Percentiles rank a stretch among this genome's conserved stretches.
These are phyloP conservation scores for Trichoderma semiorbis DNA, from an alignment of 2,329 filamentous ascomycete species.

Conservation along the genomic window DNA sequence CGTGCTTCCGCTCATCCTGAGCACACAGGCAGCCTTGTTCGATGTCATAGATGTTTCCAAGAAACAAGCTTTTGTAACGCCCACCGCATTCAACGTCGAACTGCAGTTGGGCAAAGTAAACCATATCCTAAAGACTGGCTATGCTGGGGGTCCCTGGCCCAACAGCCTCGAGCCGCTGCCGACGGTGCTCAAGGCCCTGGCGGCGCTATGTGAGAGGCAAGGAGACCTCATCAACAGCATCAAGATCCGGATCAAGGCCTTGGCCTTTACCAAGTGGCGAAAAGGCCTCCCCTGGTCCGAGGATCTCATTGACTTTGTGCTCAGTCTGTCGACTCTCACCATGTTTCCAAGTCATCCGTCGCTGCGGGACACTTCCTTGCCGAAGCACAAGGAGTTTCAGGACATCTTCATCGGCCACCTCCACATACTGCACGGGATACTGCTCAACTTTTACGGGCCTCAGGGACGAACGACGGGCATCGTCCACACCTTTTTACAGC, in stretches of 20 bases:
- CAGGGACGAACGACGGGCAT: background rate
- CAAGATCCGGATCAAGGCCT: background rate
- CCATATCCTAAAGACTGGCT: background rate
- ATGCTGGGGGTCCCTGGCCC: background rate
- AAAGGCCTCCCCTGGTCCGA: background rate
- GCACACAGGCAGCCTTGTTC: background rate
- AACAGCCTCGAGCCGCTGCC: slow-evolving; percentile 10
- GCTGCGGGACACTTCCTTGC: background rate
- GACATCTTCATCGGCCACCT: slow-evolving; percentile 8
- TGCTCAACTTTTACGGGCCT: background rate
- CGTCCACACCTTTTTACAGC: background rate
- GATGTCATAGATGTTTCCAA: background rate
- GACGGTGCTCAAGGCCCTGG: background rate
- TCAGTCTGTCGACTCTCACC: background rate
- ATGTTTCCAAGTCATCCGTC: background rate
- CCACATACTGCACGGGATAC: background rate
- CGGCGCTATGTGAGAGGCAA: background rate
- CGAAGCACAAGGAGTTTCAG: slow-evolving; percentile 3
- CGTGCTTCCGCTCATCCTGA: background rate
- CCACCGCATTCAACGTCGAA: background rate
- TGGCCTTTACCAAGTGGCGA: background rate
- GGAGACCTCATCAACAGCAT: background rate
- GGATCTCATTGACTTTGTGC: slow-evolving; percentile 11
- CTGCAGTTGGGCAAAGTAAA: background rate
- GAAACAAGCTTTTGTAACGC: background rate